A percentile compares a stretch with the other conserved stretches of the same genome.
Conservation (phyloP, 495 filamentous ascomycete species). For the Mycothermus thermophilus region DNA sequence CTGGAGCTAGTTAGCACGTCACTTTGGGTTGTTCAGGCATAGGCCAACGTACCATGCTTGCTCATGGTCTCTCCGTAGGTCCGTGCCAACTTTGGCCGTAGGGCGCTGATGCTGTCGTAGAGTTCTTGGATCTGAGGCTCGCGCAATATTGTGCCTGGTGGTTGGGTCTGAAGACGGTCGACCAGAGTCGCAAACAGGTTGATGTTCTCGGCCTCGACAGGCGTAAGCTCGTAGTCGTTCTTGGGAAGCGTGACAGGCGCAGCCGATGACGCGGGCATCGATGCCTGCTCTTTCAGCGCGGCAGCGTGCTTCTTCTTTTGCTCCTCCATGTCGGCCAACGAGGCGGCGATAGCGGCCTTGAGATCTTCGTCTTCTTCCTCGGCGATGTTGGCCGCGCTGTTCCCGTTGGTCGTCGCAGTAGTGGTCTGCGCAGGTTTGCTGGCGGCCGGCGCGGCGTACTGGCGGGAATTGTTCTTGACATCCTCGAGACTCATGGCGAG, state of each 20-base stretch:
- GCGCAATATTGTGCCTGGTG: constrained; percentile 83
- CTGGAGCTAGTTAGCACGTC: constrained; percentile 25
- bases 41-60: constrained; percentile 65
- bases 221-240: constrained; percentile 88
- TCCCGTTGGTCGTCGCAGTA: constrained; percentile 27
- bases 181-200: constrained; percentile 91
- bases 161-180: constrained; percentile 86
- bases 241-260: constrained; percentile 47
- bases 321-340: constrained; percentile 94
- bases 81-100: constrained; percentile 85
- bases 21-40: constrained; percentile 16
- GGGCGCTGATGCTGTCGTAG: constrained; percentile 85
- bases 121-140: constrained; percentile 97
- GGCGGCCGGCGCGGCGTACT: constrained; percentile 26
- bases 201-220: constrained; percentile 92
- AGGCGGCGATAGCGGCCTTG: constrained; percentile 91
- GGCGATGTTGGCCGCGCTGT: constrained; percentile 30
- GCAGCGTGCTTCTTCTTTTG: constrained; percentile 85
- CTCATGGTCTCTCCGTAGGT: constrained; percentile 99
- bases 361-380: constrained; percentile 88
- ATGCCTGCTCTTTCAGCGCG: constrained; percentile 58
- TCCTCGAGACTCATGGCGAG: constrained; percentile 95
- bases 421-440: constrained; percentile 7
- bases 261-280: constrained; percentile 25
- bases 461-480: constrained; percentile 48